Conservation (phyloP, 306 rosid species). For the Erythrophleum fordii region DNA sequence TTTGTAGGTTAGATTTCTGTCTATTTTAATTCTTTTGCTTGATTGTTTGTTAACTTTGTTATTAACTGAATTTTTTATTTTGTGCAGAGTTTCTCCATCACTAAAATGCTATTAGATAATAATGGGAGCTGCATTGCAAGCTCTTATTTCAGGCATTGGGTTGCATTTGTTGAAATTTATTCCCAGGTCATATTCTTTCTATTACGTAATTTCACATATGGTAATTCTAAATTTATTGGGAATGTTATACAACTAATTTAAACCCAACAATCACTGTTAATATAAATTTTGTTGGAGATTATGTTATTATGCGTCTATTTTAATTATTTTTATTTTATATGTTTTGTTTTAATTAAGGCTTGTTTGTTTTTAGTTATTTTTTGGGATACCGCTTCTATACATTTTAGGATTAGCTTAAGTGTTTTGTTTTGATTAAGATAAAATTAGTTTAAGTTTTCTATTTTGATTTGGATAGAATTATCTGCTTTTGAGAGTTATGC, state of each 20-base stretch:
- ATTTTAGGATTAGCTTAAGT: not conserved
- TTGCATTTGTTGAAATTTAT: constrained; percentile 66
- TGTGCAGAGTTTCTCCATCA: constrained; percentile 79
- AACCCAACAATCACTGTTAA: not conserved
- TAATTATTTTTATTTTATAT: not conserved
- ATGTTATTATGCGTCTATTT: not conserved
- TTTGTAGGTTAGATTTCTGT: constrained; percentile 20
- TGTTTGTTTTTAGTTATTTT: not conserved
- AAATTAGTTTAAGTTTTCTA: not conserved
- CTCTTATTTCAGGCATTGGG: constrained; percentile 80
- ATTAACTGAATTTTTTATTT: not conserved
- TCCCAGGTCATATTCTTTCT: constrained; percentile 69
- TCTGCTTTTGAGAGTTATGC: not conserved
- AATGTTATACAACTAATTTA: not conserved
- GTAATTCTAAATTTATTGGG: constrained; percentile 19
- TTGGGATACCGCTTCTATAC: not conserved
- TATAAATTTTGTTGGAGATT: not conserved
- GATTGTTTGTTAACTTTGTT: constrained; percentile 22
- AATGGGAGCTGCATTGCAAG: constrained; percentile 55
- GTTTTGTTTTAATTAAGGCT: not conserved
- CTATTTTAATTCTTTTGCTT: not conserved
- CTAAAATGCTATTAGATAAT: constrained; percentile 72
- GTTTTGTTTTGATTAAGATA: not conserved
- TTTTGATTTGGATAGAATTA: not conserved
- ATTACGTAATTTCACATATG: constrained; percentile 26